phyloP scores from a whole-genome alignment of 345 rosid species.

The Pistacia integerrima region DNA sequence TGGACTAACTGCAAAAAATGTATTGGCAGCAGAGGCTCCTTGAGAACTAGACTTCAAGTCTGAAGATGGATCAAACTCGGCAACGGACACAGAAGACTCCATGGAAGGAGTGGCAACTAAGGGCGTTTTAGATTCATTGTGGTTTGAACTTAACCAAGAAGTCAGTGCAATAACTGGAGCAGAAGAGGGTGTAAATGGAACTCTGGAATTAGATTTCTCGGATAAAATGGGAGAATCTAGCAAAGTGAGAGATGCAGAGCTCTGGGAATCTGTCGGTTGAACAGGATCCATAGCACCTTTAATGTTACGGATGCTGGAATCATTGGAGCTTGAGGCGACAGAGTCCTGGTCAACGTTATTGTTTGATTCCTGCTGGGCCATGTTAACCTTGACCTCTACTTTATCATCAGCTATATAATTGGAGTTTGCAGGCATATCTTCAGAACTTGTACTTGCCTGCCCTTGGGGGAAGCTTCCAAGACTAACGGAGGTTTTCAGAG shows the following conservation, averaged over 20 bases:
- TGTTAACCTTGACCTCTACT: constrained; percentile 39
- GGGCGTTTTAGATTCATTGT: constrained; percentile 56
- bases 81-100: constrained; percentile 60
- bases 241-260: constrained; percentile 58
- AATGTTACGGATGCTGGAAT: constrained; percentile 38
- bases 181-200: constrained; percentile 54
- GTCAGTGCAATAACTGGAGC: constrained; percentile 79
- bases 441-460: constrained; percentile 85
- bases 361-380: constrained; percentile 49
- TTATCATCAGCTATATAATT: constrained; percentile 52
- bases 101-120: constrained; percentile 55
- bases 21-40: constrained; percentile 52
- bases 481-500: constrained; percentile 81
- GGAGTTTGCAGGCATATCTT: constrained; percentile 54
- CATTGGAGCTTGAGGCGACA: constrained; percentile 59
- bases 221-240: constrained; percentile 79
- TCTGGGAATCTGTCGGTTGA: constrained; percentile 64
- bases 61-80: constrained; percentile 71
- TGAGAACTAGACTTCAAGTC: constrained; percentile 68
- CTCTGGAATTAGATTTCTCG: constrained; percentile 71
- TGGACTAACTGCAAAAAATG: constrained; percentile 59
- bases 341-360: constrained; percentile 51
- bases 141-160: constrained; percentile 76
- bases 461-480: constrained; percentile 88
- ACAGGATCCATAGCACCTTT: constrained; percentile 38